These are phyloP conservation scores for Penicillium frequentans DNA, from an alignment of 2,329 filamentous ascomycete genomes.

Conservation along the genomic window DNA sequence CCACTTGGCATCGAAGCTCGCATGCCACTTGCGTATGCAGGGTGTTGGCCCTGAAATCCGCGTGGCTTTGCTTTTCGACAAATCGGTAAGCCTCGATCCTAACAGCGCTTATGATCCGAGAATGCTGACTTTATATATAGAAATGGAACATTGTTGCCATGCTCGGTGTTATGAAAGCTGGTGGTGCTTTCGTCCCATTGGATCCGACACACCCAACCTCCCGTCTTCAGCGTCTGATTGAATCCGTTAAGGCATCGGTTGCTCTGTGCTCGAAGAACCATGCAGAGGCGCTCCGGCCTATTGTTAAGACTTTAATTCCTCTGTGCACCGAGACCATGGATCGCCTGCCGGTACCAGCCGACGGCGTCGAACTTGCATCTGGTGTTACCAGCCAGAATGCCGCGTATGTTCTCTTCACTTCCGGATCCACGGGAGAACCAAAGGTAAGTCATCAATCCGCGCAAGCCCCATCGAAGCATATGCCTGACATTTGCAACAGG, in stretches of 20 bases:
- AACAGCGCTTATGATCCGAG: background rate
- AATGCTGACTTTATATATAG: slow-evolving; percentile 17
- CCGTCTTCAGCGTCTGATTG: slow-evolving; percentile 35
- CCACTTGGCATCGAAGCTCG: slow-evolving; percentile 36
- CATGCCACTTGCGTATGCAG: slow-evolving; percentile 38
- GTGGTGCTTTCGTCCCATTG: slow-evolving; percentile 43
- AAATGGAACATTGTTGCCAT: slow-evolving; percentile 46
- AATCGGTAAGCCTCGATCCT: slow-evolving; percentile 34
- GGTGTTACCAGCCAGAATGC: slow-evolving; percentile 34
- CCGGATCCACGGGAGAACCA: slow-evolving; percentile 56
- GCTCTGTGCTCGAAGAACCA: slow-evolving; percentile 35
- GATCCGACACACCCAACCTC: slow-evolving; percentile 41
- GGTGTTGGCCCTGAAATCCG: slow-evolving; percentile 41
- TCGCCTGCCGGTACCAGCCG: slow-evolving; percentile 17
- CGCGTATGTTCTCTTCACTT: slow-evolving; percentile 61
- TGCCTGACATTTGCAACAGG: slow-evolving; percentile 35
- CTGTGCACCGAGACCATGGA: slow-evolving; percentile 29
- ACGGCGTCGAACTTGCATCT: slow-evolving; percentile 16
- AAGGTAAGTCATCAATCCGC: slow-evolving; percentile 38
- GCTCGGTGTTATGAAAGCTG: slow-evolving; percentile 44
- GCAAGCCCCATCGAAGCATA: background rate
- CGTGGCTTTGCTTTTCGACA: slow-evolving; percentile 44
- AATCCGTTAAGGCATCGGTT: slow-evolving; percentile 33
- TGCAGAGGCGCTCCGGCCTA: slow-evolving; percentile 17
- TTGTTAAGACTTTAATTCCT: slow-evolving; percentile 29